These are phyloP conservation scores for Arthrobotrys entomopaga DNA, from an alignment of 2,329 filamentous ascomycete genomes.

Conservation along the genomic window DNA sequence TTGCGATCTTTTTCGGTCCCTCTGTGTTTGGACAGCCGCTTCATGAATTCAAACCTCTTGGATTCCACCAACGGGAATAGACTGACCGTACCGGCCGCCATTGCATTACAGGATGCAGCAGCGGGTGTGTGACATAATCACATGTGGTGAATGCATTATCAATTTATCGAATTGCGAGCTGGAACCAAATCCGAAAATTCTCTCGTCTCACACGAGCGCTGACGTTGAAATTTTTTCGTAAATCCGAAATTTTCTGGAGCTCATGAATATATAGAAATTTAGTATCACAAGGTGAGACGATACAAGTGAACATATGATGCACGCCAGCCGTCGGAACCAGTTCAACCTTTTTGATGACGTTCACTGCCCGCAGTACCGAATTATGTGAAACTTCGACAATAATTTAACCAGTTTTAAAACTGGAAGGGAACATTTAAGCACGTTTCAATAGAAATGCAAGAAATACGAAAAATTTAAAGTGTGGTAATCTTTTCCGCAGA, in stretches of 20 bases:
- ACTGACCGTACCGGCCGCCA: neutral
- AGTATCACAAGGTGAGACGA: no score
- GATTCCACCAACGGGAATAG: slow-evolving; percentile 16
- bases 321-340: neutral
- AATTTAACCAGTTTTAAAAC: slow-evolving; percentile 33
- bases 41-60: no score
- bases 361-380: slow-evolving; percentile 14
- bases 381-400: slow-evolving; percentile 33
- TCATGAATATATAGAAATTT: no score
- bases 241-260: no score
- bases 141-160: slow-evolving; percentile 13
- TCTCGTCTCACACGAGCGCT: neutral
- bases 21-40: no score
- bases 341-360: slow-evolving; percentile 23
- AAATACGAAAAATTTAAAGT: slow-evolving; percentile 38
- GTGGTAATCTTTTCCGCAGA: slow-evolving; percentile 40
- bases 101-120: neutral
- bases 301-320: no score
- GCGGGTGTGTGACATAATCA: slow-evolving; percentile 51
- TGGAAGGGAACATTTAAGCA: slow-evolving; percentile 19
- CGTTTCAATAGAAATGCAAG: slow-evolving; percentile 31
- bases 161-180: neutral
- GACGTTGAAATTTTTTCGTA: slow-evolving; percentile 2
- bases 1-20: no score
- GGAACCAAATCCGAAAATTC: neutral